Evolutionary conservation across 495 filamentous ascomycete species (phyloP), one percentile per base, ranked within the genome.

Genomic region (Penicillium fimorum): DNA sequence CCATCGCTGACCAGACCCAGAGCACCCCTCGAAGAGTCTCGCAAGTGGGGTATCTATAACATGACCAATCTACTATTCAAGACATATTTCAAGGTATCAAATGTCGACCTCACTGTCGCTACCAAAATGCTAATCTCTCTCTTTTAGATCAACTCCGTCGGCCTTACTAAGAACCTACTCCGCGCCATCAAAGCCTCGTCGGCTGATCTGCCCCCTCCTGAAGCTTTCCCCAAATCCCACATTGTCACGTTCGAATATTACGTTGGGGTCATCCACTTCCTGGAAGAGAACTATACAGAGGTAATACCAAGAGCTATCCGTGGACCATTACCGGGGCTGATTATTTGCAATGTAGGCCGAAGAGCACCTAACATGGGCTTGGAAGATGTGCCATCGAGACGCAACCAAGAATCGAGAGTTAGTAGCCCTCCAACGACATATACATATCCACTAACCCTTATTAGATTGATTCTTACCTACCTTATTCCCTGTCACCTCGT

Each of bases 241-340:
- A 86, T 88, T 44, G 92, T 97, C n/a, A 96, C 94, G 2, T 97
- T 95, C 74, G 88, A 92, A 64, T 98, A 97, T 71, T 97, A 96
- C 65, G 79, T 90, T 61, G 94, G 95, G 15, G 87, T 97, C 15
- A 84, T 97, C 22, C 74, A 82, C 48, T 97, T 97, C 68, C 71
- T 98, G 10, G 92, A 97, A 56, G 95, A 97, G 69, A 87, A 97
- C 58, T 98, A 98, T 62, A 76, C 74, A 1, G 77, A 86, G 72
- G 89, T 90, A 75, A 24, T 18, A 17, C 15, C 10, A 33, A 12
- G 12, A 43, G 27, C 47, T 41, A 44, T 29, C 40, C 1, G 38
- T 18, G 0, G 30, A 32, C 67, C 47, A 73, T 57, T 32, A 38
- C 4, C 27, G 13, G 22, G 17, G 18, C 61, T 55, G 32, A 57